Evolutionary conservation across 345 rosid genomes (phyloP).

Genomic region (Populus pruinosa): DNA sequence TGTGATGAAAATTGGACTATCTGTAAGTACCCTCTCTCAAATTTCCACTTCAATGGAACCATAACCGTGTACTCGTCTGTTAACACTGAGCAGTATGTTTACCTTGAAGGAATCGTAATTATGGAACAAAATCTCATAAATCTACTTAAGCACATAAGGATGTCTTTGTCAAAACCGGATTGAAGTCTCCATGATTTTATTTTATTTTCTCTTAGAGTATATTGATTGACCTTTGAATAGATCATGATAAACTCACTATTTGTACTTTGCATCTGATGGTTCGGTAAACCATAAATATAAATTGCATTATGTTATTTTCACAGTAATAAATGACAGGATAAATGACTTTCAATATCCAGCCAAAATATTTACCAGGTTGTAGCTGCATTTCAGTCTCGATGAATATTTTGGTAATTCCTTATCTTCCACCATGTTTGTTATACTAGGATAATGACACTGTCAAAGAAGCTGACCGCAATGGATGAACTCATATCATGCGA

Average conservation of each 20-base stretch:
- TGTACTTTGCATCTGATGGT: too few relatives aligned
- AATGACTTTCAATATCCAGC: neutral
- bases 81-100: neutral
- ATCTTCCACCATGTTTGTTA: neutral
- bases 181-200: neutral
- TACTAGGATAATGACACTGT: slow-evolving; percentile 71
- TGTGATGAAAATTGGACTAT: neutral
- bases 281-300: too few relatives aligned
- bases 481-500: slow-evolving; percentile 80
- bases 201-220: neutral
- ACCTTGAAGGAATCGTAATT: neutral
- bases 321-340: neutral
- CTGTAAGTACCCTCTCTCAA: neutral
- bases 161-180: neutral
- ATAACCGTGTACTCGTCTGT: too few relatives aligned
- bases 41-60: neutral
- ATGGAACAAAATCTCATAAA: neutral
- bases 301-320: neutral
- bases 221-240: too few relatives aligned
- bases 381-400: neutral
- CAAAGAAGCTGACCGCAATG: slow-evolving; percentile 73
- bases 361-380: neutral
- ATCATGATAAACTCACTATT: too few relatives aligned
- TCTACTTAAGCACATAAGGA: neutral
- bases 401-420: neutral